Conservation (phyloP, 805 yeast genomes). For the Metschnikowia matae region DNA sequence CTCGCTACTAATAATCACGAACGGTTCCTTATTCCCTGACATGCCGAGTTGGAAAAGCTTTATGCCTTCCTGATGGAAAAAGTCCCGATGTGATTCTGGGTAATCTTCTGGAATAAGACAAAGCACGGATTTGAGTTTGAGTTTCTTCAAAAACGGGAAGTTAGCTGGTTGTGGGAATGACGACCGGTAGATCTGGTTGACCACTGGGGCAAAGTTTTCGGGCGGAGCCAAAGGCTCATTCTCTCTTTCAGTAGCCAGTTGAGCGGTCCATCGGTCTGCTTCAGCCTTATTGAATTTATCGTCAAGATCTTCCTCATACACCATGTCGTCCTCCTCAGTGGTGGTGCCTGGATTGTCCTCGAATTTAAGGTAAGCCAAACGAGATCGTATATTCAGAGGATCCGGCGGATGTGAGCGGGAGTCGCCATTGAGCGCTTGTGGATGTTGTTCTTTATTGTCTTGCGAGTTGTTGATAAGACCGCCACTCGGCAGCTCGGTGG, state of each 20-base stretch:
- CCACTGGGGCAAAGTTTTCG: slow-evolving; percentile 86
- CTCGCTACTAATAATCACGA: slow-evolving; percentile 66
- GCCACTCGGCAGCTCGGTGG: not conserved
- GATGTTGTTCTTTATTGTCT: not conserved
- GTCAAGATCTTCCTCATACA: slow-evolving; percentile 39
- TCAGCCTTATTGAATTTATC: slow-evolving; percentile 33
- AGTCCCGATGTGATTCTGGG: slow-evolving; percentile 70
- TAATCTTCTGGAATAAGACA: slow-evolving; percentile 90
- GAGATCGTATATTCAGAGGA: slow-evolving; percentile 27
- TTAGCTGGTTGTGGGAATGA: slow-evolving; percentile 88
- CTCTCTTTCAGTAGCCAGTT: not conserved
- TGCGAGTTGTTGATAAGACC: not conserved
- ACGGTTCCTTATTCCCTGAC: slow-evolving; percentile 94
- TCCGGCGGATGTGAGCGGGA: slow-evolving; percentile 6
- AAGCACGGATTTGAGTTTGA: slow-evolving; percentile 68
- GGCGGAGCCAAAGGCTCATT: slow-evolving; percentile 55
- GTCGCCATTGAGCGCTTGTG: not conserved
- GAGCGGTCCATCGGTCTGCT: slow-evolving; percentile 18
- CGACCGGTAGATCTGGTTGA: slow-evolving; percentile 69
- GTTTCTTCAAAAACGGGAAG: slow-evolving; percentile 59
- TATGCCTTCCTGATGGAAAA: slow-evolving; percentile 58
- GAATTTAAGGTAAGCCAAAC: slow-evolving; percentile 24
- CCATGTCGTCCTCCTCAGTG: slow-evolving; percentile 25
- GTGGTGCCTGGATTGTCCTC: slow-evolving; percentile 26
- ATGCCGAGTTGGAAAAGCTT: slow-evolving; percentile 81